Base-by-base conservation (phyloP, 371 early-diverging fungal genomes). In the Neoconidiobolus thromboides region DNA sequence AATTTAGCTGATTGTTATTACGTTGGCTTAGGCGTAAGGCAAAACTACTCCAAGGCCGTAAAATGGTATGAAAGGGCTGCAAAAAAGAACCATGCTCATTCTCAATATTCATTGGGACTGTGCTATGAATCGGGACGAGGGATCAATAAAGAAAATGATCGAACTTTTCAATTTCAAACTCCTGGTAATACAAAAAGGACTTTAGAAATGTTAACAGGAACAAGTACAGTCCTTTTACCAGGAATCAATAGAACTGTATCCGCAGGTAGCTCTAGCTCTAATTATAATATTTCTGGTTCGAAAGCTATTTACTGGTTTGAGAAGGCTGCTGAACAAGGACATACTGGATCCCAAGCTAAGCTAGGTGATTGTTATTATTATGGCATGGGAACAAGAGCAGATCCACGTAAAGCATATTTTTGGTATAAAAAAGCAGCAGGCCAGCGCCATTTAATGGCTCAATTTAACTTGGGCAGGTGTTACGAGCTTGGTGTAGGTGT, bases 341-440 rank as follows among this genome's bases (percentile, higher is more conserved):
- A 86, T 61, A 71, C 87, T 1, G 69, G 82, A 38, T 83, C 87
- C 39, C 83, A 85, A 64, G 80, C 85, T 67, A 83, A 83, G 61
- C 73, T 87, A 14, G 96, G 91, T 3, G 90, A 85, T 64, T 93
- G 93, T 65, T 91, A 83, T 65, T 89, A 87, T 55, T 87, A 93
- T 64, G 93, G 91, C 12, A 75, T 86, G 48, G 91, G 91, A 7
- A 81, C 87, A 3, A 64, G 72, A 43, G 67, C 73, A 64, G 76
- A 87, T 66, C 60, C 79, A 0, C 55, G 71, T 14, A 69, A 75
- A 63, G 93, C 93, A 0, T 80, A 89, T 10, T 68, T 75, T 50
- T 93, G 87, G 88, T 95, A 90, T 67, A 68, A 71, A 55, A 70
- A 75, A 54, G 77, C 82, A 3, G 82, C 86, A 0, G 71, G 69